phyloP scores from a whole-genome alignment of 2,329 filamentous ascomycete species.

The Aureobasidium sp. region DNA sequence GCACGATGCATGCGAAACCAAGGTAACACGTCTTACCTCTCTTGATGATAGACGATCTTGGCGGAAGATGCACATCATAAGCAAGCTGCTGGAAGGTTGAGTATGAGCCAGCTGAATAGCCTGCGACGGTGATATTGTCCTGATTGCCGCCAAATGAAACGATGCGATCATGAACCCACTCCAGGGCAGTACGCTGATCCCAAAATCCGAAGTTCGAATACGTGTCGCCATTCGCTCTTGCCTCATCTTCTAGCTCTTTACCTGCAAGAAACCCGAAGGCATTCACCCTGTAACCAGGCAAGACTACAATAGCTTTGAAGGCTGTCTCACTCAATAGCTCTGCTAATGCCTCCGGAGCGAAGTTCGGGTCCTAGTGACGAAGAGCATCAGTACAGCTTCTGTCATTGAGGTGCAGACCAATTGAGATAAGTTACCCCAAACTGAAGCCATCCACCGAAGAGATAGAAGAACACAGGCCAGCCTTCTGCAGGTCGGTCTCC shows the following conservation, averaged over 20 bases:
- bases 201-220: constrained; percentile 50
- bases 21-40: constrained; percentile 31
- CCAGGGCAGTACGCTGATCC: constrained; percentile 50
- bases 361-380: constrained; percentile 34
- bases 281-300: constrained; percentile 52
- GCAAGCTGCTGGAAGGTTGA: constrained; percentile 52
- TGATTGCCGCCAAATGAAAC: constrained; percentile 46
- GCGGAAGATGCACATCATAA: constrained; percentile 46
- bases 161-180: constrained; percentile 50
- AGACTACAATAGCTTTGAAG: constrained; percentile 46
- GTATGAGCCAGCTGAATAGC: constrained; percentile 51
- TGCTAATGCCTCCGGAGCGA: constrained; percentile 33
- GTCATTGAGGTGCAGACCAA: no score
- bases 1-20: neutral
- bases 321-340: constrained; percentile 44
- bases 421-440: constrained; percentile 33
- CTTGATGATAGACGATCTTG: constrained; percentile 42
- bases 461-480: constrained; percentile 54
- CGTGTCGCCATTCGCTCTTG: constrained; percentile 31
- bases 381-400: neutral
- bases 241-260: constrained; percentile 40
- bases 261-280: constrained; percentile 51
- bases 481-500: constrained; percentile 40
- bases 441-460: constrained; percentile 53
- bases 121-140: constrained; percentile 46